phyloP scores from a whole-genome alignment of 2,329 filamentous ascomycete genomes.

The Fusarium metavorans region DNA sequence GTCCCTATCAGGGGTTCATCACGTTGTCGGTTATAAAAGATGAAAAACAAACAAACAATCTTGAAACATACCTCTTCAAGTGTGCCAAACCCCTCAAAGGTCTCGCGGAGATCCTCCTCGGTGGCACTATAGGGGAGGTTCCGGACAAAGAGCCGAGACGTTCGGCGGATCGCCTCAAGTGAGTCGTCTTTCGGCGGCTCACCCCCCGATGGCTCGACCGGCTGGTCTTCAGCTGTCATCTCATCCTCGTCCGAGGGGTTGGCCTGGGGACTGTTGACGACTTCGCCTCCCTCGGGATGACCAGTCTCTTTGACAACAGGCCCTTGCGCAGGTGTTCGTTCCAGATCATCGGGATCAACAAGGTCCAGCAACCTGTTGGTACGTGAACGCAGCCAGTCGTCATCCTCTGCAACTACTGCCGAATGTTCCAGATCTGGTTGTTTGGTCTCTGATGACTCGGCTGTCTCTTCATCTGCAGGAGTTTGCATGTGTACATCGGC shows the following conservation, averaged over 20 bases:
- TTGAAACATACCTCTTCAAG: slow-evolving; percentile 84
- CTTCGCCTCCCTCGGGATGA: slow-evolving; percentile 31
- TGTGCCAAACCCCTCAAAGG: slow-evolving; percentile 79
- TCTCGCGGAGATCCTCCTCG: slow-evolving; percentile 79
- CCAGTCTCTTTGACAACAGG: slow-evolving; percentile 21
- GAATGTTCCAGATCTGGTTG: slow-evolving; percentile 38
- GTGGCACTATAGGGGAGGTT: slow-evolving; percentile 87
- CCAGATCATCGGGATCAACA: slow-evolving; percentile 76
- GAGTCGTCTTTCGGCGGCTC: slow-evolving; percentile 45
- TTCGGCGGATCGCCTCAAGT: slow-evolving; percentile 69
- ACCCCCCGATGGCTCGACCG: slow-evolving; percentile 41
- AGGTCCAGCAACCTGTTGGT: slow-evolving; percentile 90
- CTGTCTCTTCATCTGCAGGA: slow-evolving; percentile 31
- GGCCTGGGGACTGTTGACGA: slow-evolving; percentile 26
- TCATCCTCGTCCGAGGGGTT: slow-evolving; percentile 28
- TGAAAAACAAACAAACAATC: slow-evolving; percentile 26
- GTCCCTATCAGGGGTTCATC: slow-evolving; percentile 99
- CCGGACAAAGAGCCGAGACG: slow-evolving; percentile 85
- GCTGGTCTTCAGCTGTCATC: slow-evolving; percentile 39
- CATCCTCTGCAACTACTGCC: slow-evolving; percentile 71
- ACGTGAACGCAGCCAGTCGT: slow-evolving; percentile 91
- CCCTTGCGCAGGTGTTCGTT: slow-evolving; percentile 38
- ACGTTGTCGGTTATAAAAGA: slow-evolving; percentile 59
- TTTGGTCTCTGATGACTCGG: slow-evolving; percentile 40
- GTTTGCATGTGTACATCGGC: slow-evolving; percentile 20